Base-by-base conservation (phyloP, 495 filamentous ascomycete species). In the Parmelia sp. region DNA sequence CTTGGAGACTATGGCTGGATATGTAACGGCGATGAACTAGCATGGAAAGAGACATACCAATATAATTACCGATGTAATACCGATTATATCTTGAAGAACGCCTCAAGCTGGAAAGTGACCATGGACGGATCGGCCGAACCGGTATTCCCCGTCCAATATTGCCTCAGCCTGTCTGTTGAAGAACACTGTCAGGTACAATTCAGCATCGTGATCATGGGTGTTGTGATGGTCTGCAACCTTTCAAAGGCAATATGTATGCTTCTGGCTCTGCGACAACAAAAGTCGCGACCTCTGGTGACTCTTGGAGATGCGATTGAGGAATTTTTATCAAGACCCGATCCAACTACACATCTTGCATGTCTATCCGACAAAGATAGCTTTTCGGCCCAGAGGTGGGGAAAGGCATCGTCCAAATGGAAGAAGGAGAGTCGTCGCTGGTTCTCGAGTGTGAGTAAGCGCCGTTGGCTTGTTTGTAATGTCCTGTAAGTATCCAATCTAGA, bases 241-340 rank as follows among this genome's bases (percentile, higher is more conserved):
- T 57, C 72, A 10, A 82, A 82, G 55, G 67, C 70, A 7, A n/a
- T 72, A 8, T 70, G 71, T 6, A 78, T 81, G 71, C 65, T 73
- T 23, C 57, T 75, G 47, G 70, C 72, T 0, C 58, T 71, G 7
- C 67, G 57, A 44, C 36, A 61, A 51, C 35, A 57, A n/a, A 71
- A 62, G 49, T 85, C 7, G 69, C 81, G 8, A 81, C 78, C 0
- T 49, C 81, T 8, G 82, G 83, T 12, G 79, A 86, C 35, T n/a
- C 10, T 58, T 23, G 35, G 57, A 37, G 33, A 58, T 40, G 57
- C 57, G 12, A 7, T 58, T n/a, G n/a, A n/a, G n/a, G n/a, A n/a
- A n/a, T n/a, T n/a, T n/a, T n/a, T n/a, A n/a, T n/a, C n/a, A n/a
- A n/a, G n/a, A n/a, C n/a, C n/a, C n/a, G n/a, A n/a, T n/a, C n/a